Evolutionary conservation across 192 early-diverging fungal genomes (phyloP).

Genomic region (Gaertneriomyces semiglobifer): DNA sequence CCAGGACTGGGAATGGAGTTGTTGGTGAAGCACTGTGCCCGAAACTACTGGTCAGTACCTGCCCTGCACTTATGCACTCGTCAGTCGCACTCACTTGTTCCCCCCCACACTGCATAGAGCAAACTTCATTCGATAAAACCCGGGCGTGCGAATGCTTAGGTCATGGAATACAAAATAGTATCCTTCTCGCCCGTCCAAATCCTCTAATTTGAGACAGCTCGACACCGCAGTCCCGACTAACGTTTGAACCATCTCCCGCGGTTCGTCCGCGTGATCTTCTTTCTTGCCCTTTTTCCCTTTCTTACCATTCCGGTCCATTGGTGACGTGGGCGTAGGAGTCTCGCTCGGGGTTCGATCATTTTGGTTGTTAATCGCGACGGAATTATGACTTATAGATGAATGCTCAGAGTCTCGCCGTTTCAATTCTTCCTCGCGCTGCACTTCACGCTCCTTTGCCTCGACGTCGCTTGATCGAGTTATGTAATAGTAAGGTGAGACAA

Average conservation of each 20-base stretch:
- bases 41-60: neutral
- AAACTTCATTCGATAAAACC: constrained; percentile 38
- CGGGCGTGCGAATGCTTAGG: constrained; percentile 41
- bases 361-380: neutral
- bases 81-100: constrained; percentile 2
- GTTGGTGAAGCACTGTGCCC: neutral
- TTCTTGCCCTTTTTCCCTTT: neutral
- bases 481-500: constrained; percentile 28
- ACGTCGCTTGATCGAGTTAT: constrained; percentile 14
- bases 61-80: neutral
- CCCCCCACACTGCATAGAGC: constrained; percentile 10
- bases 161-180: constrained; percentile 52
- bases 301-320: too few species aligned
- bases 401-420: neutral
- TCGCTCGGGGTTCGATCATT: neutral
- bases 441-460: neutral
- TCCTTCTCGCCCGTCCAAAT: constrained; percentile 32
- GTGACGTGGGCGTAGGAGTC: too few species aligned
- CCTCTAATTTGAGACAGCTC: constrained; percentile 20
- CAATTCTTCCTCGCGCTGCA: neutral
- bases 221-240: constrained; percentile 28
- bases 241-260: constrained; percentile 30
- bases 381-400: neutral
- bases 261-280: neutral
- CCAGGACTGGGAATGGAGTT: constrained; percentile 13